Conservation (phyloP, 1,284 basidiomycete genomes). For the Sanghuangporus weigelae region DNA sequence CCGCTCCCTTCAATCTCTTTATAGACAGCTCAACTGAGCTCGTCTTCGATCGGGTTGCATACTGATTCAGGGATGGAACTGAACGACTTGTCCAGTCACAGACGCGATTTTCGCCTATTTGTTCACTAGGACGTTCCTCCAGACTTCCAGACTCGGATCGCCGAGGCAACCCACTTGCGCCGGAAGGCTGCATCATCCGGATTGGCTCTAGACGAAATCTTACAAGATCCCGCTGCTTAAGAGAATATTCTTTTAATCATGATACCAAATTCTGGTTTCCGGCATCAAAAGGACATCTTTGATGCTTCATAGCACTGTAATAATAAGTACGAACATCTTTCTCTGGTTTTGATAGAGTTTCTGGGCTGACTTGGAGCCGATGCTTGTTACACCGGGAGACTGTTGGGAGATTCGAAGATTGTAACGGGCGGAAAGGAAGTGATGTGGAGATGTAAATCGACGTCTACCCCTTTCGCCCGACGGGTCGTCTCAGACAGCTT, state of each 20-base stretch:
- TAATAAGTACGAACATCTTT: not conserved
- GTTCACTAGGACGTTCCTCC: slow-evolving; percentile 16
- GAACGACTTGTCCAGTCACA: slow-evolving; percentile 9
- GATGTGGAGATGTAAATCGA: not conserved
- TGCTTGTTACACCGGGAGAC: not conserved
- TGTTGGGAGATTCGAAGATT: not conserved
- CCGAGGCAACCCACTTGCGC: slow-evolving; percentile 12
- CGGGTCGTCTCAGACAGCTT: not conserved
- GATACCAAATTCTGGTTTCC: not conserved
- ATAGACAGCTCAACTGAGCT: not conserved
- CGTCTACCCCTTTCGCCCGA: not conserved
- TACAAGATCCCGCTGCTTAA: not conserved
- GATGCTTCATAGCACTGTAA: not conserved
- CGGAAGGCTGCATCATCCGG: slow-evolving; percentile 7
- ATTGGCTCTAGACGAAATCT: not conserved
- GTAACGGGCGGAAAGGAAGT: not conserved
- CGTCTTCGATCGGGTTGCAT: not conserved
- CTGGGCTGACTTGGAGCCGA: not conserved
- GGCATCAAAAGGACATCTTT: not conserved
- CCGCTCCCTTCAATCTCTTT: not conserved
- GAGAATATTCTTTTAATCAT: not conserved
- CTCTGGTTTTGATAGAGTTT: too few relatives aligned
- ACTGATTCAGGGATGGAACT: not conserved
- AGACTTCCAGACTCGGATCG: slow-evolving; percentile 1
- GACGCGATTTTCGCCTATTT: slow-evolving; percentile 15